A percentile compares a stretch with the other conserved stretches of the same genome.
These are phyloP conservation scores for Pythium dissimile DNA, from an alignment of 352 stramenopile species.

Conservation along the genomic window DNA sequence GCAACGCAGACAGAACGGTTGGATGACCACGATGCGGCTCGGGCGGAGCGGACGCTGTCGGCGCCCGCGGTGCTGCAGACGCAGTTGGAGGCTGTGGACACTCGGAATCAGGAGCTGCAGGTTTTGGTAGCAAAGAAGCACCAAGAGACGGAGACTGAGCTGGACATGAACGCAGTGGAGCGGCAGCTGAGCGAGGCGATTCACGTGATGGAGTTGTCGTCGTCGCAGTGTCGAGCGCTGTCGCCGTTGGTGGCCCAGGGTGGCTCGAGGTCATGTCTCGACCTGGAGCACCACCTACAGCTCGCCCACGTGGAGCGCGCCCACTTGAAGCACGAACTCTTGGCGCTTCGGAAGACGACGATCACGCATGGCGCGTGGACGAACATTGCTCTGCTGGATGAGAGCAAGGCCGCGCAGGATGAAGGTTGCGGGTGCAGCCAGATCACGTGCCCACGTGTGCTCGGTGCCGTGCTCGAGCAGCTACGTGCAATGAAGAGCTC, in stretches of 20 bases:
- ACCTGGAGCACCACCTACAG: constrained; percentile 15
- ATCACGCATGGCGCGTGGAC: too few relatives aligned
- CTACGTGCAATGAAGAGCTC: neutral
- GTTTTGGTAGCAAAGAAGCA: neutral
- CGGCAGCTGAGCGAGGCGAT: constrained; percentile 13
- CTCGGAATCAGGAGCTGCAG: constrained; percentile 1
- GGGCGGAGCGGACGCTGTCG: neutral
- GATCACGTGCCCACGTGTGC: constrained; percentile 2
- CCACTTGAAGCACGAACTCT: constrained; percentile 6
- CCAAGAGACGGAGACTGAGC: neutral
- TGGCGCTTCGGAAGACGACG: too few relatives aligned
- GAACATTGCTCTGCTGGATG: too few relatives aligned
- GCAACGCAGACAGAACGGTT: constrained; percentile 10
- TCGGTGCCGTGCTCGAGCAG: neutral
- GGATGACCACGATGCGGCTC: neutral
- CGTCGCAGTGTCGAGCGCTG: neutral
- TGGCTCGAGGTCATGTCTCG: neutral
- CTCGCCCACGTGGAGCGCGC: neutral
- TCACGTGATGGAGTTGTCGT: constrained; percentile 1
- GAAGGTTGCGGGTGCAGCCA: neutral
- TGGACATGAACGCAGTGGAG: neutral
- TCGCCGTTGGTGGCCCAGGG: neutral
- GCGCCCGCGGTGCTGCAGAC: constrained; percentile 2
- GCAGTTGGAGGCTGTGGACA: constrained; percentile 12
- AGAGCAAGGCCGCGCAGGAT: too few relatives aligned